Conservation (phyloP, 768 basidiomycete species). For the Leccinum subtestaceum region DNA sequence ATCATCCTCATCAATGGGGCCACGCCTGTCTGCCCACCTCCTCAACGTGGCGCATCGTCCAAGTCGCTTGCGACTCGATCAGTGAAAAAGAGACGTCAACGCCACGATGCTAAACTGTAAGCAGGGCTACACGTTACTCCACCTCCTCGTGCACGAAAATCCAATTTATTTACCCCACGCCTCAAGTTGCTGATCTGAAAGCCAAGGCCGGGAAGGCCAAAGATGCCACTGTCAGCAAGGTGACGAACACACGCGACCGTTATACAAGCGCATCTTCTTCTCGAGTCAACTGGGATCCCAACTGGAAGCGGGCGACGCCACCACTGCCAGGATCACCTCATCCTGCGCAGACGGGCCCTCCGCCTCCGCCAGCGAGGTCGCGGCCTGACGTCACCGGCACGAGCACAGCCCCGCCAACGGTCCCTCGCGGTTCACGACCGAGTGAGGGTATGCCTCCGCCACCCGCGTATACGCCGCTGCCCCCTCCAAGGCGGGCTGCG, state of each 20-base stretch:
- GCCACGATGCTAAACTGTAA: conserved; percentile 32
- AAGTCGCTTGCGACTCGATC: neutral
- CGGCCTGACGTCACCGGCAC: conserved; percentile 10
- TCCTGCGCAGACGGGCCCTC: conserved; percentile 10
- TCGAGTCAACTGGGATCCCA: conserved; percentile 62
- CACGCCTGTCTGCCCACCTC: neutral
- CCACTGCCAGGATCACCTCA: conserved; percentile 17
- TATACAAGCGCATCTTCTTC: conserved; percentile 54
- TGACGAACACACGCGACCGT: conserved; percentile 55
- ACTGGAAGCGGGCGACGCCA: conserved; percentile 48
- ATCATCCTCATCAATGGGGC: neutral
- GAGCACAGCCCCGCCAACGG: conserved; percentile 10
- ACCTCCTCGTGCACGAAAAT: neutral
- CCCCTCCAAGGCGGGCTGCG: conserved; percentile 28
- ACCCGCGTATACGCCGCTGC: conserved; percentile 16
- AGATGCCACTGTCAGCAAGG: conserved; percentile 48
- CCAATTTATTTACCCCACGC: conserved; percentile 1
- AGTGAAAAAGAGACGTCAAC: neutral
- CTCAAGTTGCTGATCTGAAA: conserved; percentile 61
- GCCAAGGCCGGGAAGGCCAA: conserved; percentile 63
- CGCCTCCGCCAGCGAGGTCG: conserved; percentile 37
- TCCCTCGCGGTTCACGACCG: conserved; percentile 16
- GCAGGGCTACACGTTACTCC: conserved; percentile 2
- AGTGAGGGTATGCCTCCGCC: conserved; percentile 9
- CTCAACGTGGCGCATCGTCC: too few species aligned